Evolutionary conservation across 148 eudicot species (phyloP).

Genomic region (Rhododendron ovatum): DNA sequence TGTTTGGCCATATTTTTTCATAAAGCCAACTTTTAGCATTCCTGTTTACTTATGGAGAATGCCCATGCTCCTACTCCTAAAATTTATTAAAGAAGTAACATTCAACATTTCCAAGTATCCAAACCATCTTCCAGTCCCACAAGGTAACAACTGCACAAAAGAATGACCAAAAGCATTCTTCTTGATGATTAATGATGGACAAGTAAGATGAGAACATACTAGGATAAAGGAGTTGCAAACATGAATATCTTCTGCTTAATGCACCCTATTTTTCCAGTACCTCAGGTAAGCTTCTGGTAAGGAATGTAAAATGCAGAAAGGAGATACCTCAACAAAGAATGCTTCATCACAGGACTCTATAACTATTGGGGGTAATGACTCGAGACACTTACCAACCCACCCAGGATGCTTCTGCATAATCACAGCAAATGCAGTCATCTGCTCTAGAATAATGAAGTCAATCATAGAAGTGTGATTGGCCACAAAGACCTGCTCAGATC

Average conservation of each 20-base stretch:
- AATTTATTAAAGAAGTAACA: background rate
- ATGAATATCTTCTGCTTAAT: too few species aligned
- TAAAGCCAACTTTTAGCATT: background rate
- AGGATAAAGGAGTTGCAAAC: too few species aligned
- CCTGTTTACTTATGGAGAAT: background rate
- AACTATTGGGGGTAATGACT: background rate
- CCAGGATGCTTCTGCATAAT: slow-evolving; percentile 99
- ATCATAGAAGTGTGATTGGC: slow-evolving; percentile 99
- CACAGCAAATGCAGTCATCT: slow-evolving; percentile 99
- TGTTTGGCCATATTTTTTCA: background rate
- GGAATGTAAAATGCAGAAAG: too few species aligned
- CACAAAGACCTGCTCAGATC: slow-evolving; percentile 74
- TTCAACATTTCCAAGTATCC: background rate
- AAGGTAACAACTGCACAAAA: background rate
- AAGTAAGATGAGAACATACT: too few species aligned
- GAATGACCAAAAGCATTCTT: too few species aligned
- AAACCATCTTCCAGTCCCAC: background rate
- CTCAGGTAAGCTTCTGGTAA: too few species aligned
- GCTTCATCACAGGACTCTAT: background rate
- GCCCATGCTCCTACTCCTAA: background rate
- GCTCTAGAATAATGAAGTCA: slow-evolving; percentile 92
- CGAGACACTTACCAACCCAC: slow-evolving; percentile 85
- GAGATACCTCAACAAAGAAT: too few species aligned
- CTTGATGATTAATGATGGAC: too few species aligned
- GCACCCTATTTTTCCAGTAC: too few species aligned